Base-by-base conservation (phyloP, 768 basidiomycete genomes). In the Pholiota conissans region DNA sequence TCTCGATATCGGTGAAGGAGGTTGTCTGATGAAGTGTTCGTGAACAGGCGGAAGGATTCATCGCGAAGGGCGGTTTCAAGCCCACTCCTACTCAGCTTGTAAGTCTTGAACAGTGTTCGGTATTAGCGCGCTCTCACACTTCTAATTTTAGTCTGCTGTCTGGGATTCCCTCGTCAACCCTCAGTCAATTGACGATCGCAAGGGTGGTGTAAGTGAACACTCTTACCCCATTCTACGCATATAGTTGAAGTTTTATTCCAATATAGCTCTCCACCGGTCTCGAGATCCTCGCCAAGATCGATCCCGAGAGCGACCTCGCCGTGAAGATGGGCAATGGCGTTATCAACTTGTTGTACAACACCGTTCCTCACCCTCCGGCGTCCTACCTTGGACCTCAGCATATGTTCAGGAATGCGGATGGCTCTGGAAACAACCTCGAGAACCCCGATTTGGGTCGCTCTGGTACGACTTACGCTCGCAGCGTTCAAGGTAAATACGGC, bases 341-440 rank as follows among this genome's bases (percentile, higher is more conserved):
- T 1, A 63, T 80, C 58, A 76, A 73, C 71, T 59, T 79, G 60
- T 71, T 78, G 6, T 83, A 84, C 66, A 84, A 86, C 66, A 79
- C 88, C 14, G 75, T 85, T 14, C 85, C 86, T 35, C 86, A 87
- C 24, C 71, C 73, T 30, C 73, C 73, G 8, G 73, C 70, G 13
- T 67, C 76, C 0, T 71, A 66, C 53, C 61, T 76, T 35, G 79
- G 79, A 2, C 70, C 69, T 3, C 22, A 42, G 16, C 55, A 63
- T 35, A 52, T 48, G 42, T 82, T 73, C 67, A 77, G 82, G 14
- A 65, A 71, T 7, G 80, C 63, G 26, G 63, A 63, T 28, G 63
- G 63, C 2, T 51, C 57, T 3, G 57, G 49, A 29, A 84, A 86
- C 69, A 82, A 78, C 63, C 62, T 75, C 7, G 69, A 73, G 49